A percentile compares a stretch with the other conserved stretches of the same genome.
Conservation (phyloP, 305 asterid species). For the Fraxinus ornus region DNA sequence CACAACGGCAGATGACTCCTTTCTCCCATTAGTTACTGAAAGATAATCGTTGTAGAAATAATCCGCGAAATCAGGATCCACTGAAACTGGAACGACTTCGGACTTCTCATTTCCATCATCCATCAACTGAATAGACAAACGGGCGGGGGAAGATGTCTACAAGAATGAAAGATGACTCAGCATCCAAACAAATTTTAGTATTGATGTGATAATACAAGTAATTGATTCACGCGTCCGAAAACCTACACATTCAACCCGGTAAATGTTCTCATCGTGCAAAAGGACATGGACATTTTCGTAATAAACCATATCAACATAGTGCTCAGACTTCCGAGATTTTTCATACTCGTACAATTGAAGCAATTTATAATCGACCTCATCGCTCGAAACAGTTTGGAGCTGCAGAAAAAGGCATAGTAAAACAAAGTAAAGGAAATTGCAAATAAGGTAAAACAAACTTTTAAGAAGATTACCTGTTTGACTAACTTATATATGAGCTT, state of each 20-base stretch:
- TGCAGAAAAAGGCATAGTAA: conserved; percentile 16
- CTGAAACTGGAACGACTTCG: conserved; percentile 87
- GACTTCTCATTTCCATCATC: conserved; percentile 90
- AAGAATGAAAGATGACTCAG: conserved; percentile 39
- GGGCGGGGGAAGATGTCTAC: conserved; percentile 67
- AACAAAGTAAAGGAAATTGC: conserved; percentile 4
- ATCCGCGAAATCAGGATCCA: conserved; percentile 81
- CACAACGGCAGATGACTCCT: conserved; percentile 61
- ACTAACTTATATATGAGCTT: conserved; percentile 90
- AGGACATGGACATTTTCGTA: conserved; percentile 44
- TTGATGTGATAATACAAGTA: background rate
- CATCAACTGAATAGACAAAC: conserved; percentile 83
- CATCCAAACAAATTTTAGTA: conserved; percentile 26
- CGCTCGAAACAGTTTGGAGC: conserved; percentile 48
- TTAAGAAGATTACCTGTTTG: conserved; percentile 55
- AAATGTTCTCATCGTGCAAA: conserved; percentile 45
- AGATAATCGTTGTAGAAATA: conserved; percentile 82
- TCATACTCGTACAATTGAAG: conserved; percentile 48
- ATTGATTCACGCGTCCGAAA: conserved; percentile 20
- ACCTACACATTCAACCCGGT: conserved; percentile 67
- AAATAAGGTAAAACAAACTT: background rate
- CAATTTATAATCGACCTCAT: conserved; percentile 41
- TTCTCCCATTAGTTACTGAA: conserved; percentile 60
- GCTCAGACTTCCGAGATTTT: conserved; percentile 39
- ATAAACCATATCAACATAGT: conserved; percentile 42